phyloP scores from a whole-genome alignment of 352 stramenopile genomes.

The Phytophthora foliorum region DNA sequence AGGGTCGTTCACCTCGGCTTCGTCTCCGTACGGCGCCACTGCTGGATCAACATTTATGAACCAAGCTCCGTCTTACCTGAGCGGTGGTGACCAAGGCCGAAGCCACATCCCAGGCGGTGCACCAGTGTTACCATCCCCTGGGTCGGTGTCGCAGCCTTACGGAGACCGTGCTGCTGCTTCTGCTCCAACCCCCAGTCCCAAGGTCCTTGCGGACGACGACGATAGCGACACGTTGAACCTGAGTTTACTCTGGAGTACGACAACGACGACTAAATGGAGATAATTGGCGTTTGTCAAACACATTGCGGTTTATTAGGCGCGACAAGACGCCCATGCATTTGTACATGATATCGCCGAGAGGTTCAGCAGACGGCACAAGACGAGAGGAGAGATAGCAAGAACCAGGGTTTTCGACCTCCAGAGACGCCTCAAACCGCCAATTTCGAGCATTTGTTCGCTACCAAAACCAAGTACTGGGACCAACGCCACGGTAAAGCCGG shows the following conservation, averaged over 20 bases:
- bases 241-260: constrained; percentile 87
- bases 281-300: constrained; percentile 40
- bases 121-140: constrained; percentile 31
- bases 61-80: constrained; percentile 33
- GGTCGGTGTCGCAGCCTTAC: constrained; percentile 36
- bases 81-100: constrained; percentile 28
- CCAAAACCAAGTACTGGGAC: constrained; percentile 69
- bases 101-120: constrained; percentile 26
- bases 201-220: constrained; percentile 64
- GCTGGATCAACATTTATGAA: constrained; percentile 23
- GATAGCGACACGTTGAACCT: constrained; percentile 60
- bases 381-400: constrained; percentile 8
- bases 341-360: not conserved
- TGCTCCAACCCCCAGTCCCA: constrained; percentile 9
- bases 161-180: constrained; percentile 9
- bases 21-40: constrained; percentile 29
- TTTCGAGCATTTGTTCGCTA: constrained; percentile 57
- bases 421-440: constrained; percentile 2
- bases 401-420: constrained; percentile 1
- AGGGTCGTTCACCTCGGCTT: constrained; percentile 21
- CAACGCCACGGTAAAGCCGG: constrained; percentile 29
- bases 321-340: not conserved
- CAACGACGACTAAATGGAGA: constrained; percentile 70
- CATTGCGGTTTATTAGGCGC: constrained; percentile 12
- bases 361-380: constrained; percentile 2